Conservation (phyloP, 139 green algal species). For the Closterium sp. region DNA sequence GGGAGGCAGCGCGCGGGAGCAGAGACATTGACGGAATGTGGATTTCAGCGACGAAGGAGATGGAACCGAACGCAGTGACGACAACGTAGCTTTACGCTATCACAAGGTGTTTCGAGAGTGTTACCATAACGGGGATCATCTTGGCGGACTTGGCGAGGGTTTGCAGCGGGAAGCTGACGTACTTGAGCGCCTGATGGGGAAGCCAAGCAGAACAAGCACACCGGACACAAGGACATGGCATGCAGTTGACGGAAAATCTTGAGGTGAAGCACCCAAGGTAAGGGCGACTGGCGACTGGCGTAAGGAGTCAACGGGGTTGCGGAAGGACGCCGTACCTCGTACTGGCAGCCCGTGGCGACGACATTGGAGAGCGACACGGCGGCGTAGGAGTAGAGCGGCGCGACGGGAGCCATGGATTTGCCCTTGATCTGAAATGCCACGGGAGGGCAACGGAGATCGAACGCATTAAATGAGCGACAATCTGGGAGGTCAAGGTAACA, state of each 20-base stretch:
- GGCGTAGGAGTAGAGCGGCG: constrained; percentile 70
- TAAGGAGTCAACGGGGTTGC: not conserved
- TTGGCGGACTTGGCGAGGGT: constrained; percentile 89
- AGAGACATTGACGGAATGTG: too few relatives aligned
- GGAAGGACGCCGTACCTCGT: constrained; percentile 65
- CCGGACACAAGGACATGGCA: not conserved
- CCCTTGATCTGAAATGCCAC: not conserved
- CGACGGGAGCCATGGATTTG: constrained; percentile 49
- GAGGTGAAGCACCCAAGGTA: too few relatives aligned
- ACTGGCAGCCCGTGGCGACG: constrained; percentile 94
- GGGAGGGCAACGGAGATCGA: too few relatives aligned
- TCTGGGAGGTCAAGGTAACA: too few relatives aligned
- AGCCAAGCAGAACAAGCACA: not conserved
- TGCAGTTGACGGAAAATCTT: too few relatives aligned
- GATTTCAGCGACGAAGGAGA: too few relatives aligned
- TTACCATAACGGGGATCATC: constrained; percentile 94
- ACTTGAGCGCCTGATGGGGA: constrained; percentile 79
- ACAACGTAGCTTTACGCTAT: too few relatives aligned
- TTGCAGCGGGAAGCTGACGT: constrained; percentile 94
- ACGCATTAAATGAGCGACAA: too few relatives aligned
- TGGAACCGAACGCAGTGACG: too few relatives aligned
- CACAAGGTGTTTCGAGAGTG: not conserved
- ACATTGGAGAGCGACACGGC: constrained; percentile 87
- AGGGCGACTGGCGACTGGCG: too few relatives aligned
- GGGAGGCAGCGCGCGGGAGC: too few relatives aligned